Conservation (phyloP, 2,329 filamentous ascomycete species). For the Onygenales sp. region DNA sequence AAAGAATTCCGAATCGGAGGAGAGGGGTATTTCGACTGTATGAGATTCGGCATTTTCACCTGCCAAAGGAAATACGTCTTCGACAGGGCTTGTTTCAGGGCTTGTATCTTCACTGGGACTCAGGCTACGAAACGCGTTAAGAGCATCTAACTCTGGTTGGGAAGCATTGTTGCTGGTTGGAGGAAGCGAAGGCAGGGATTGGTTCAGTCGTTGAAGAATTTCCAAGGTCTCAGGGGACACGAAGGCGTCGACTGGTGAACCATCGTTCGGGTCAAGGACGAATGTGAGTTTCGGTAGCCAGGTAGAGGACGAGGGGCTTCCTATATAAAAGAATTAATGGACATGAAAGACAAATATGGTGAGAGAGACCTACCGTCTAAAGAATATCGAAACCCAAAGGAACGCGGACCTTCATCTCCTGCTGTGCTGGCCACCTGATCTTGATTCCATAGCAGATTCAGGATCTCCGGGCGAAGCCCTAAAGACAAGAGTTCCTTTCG, state of each 20-base stretch:
- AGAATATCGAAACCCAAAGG: slow-evolving; percentile 4
- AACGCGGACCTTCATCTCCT: neutral
- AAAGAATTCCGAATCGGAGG: slow-evolving; percentile 73
- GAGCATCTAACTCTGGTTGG: neutral
- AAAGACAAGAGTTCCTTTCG: slow-evolving; percentile 59
- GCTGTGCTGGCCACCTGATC: neutral
- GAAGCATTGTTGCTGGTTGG: neutral
- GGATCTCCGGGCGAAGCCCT: slow-evolving; percentile 62
- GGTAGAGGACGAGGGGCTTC: slow-evolving; percentile 29
- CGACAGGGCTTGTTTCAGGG: neutral
- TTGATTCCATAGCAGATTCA: slow-evolving; percentile 53
- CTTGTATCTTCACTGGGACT: neutral
- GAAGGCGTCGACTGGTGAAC: slow-evolving; percentile 58
- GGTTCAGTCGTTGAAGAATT: slow-evolving; percentile 53
- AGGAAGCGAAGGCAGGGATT: slow-evolving; percentile 11
- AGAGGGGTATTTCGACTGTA: slow-evolving; percentile 63
- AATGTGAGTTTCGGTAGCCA: slow-evolving; percentile 63
- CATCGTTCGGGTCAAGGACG: slow-evolving; percentile 56
- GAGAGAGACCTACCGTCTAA: slow-evolving; percentile 4
- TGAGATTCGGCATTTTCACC: slow-evolving; percentile 16
- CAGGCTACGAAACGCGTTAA: neutral
- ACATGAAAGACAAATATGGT: neutral
- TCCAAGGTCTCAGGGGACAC: slow-evolving; percentile 55
- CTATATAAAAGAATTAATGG: slow-evolving; percentile 9
- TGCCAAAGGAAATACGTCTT: neutral